Conservation (phyloP, 805 yeast species). For the Candida parachauliodes region DNA sequence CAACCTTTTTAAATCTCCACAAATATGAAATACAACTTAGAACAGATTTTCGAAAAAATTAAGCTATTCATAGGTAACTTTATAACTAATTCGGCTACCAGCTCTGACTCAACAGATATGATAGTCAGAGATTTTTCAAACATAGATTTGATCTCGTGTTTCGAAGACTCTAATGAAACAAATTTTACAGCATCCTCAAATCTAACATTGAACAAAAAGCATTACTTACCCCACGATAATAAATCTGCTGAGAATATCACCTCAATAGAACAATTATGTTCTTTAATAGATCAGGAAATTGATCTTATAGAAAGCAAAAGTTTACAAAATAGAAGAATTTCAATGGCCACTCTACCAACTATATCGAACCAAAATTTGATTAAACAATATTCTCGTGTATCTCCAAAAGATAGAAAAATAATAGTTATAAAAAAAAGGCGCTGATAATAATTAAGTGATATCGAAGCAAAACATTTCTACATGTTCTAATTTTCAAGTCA, state of each 20-base stretch:
- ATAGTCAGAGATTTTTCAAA: neutral
- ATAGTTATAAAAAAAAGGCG: neutral
- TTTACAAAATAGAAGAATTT: neutral
- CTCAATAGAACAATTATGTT: conserved; percentile 5
- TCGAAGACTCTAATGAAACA: neutral
- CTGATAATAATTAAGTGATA: too few relatives aligned
- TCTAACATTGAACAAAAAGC: neutral
- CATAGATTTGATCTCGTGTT: conserved; percentile 2
- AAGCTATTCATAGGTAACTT: neutral
- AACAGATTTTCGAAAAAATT: neutral
- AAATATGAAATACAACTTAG: neutral
- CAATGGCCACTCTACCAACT: neutral
- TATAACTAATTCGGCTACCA: neutral
- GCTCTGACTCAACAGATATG: too few relatives aligned
- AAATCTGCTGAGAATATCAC: neutral
- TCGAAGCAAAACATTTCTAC: too few relatives aligned
- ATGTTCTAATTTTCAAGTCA: too few relatives aligned
- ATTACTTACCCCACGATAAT: too few relatives aligned
- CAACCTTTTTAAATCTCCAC: neutral
- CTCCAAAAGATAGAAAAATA: conserved; percentile 3
- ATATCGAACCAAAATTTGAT: neutral
- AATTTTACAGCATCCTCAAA: neutral
- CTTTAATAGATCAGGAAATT: conserved; percentile 8
- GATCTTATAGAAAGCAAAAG: neutral
- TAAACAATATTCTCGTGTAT: too few relatives aligned